Evolutionary conservation across 2,329 filamentous ascomycete species (phyloP), one percentile per base, ranked within the genome.

Genomic region (Colletotrichum sp.): DNA sequence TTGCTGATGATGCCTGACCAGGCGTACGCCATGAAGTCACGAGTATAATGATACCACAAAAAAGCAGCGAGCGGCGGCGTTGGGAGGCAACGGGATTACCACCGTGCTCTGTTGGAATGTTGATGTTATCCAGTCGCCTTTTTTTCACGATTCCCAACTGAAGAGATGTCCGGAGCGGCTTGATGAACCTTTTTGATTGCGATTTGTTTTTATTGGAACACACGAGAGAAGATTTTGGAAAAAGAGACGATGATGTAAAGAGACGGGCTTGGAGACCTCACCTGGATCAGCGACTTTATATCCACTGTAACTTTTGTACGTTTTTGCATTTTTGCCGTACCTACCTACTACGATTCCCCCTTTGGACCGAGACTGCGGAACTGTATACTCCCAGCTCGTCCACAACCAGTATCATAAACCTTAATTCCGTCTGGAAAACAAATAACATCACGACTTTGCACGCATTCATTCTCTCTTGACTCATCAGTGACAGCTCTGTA

Each of bases 81-180:
- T 66, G 59, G 66, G n/a, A 63, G 36, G 64, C 60, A 36, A 18
- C 44, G 69, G 52, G 55, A 49, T 49, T 49, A 32, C 60, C 44
- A 52, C 49, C 64, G 76, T 78, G 76, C 76, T 63, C 69, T 77
- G 77, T 65, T 66, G 72, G 55, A 62, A 77, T 77, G 76, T 77
- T 77, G 52, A 69, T 76, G 57, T 76, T 77, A 66, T 62, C 69
- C 66, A 39, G 16, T 65, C 21, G 32, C 44, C 62, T 72, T 59
- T 52, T 49, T 64, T 65, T 67, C 74, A 78, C 66, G 77, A 78
- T 77, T 76, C 66, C 76, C 66, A 21, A 69, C 52, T 64, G 57
- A 65, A 64, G 59, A 65, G 67, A 70, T 26, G 75, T 76, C 67
- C 26, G 73, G 73, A 76, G 73, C 70, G 71, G 65, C 39, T 77